Conservation (phyloP, 2,329 filamentous ascomycete genomes). For the Fusarium illudens region DNA sequence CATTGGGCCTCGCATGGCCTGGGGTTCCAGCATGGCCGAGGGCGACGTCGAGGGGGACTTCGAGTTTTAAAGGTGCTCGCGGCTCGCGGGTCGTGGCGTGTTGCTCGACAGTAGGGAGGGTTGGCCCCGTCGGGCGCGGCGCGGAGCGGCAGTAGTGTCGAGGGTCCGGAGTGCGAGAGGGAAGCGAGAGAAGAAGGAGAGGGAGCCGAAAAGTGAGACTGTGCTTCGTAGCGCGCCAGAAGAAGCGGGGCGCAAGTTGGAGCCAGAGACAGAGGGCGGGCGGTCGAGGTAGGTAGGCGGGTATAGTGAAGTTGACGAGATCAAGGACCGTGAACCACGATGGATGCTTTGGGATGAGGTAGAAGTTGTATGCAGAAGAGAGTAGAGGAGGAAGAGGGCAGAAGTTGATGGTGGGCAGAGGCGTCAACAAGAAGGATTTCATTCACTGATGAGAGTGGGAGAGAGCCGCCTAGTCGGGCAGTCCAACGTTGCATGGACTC, state of each 20-base stretch:
- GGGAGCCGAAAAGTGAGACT: conserved; percentile 43
- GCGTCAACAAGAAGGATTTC: conserved; percentile 41
- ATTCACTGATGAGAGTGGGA: conserved; percentile 9
- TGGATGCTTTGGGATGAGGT: conserved; percentile 8
- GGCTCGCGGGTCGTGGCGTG: conserved; percentile 36
- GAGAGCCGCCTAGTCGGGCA: conserved; percentile 34
- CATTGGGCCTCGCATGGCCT: conserved; percentile 45
- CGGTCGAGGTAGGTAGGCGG: conserved; percentile 12
- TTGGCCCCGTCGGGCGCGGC: conserved; percentile 36
- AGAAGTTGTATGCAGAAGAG: conserved; percentile 18
- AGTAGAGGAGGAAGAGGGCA: conserved; percentile 21
- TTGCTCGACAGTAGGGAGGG: conserved; percentile 36
- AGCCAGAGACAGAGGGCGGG: conserved; percentile 18
- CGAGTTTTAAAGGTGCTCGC: conserved; percentile 36
- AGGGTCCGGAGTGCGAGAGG: conserved; percentile 20
- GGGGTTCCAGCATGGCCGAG: conserved; percentile 46
- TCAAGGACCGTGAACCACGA: background rate
- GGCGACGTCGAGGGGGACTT: conserved; percentile 24
- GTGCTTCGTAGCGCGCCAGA: conserved; percentile 37
- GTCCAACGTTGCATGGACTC: conserved; percentile 43
- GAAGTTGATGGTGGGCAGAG: conserved; percentile 36
- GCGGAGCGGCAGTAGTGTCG: conserved; percentile 28
- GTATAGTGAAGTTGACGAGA: background rate
- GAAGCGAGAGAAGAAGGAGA: conserved; percentile 36
- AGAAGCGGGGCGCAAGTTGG: conserved; percentile 27